A percentile compares a stretch with the other conserved stretches of the same genome.
Conservation (phyloP, 2,329 filamentous ascomycete genomes). For the Claviceps maximensis region DNA sequence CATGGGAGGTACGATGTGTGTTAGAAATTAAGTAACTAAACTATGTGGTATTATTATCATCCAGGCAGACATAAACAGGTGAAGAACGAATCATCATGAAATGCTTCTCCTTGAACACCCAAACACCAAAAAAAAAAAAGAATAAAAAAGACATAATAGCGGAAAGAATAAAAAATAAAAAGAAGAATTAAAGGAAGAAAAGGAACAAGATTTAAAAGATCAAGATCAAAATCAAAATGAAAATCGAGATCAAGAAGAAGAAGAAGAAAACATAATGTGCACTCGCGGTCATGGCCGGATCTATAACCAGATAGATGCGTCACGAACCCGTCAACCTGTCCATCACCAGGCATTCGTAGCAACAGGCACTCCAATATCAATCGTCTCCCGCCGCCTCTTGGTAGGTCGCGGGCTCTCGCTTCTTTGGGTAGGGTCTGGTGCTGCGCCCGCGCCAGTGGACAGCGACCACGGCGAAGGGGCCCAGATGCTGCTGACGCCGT, state of each 20-base stretch:
- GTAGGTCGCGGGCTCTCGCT: slow-evolving; percentile 22
- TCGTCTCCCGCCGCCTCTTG: slow-evolving; percentile 23
- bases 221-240: not conserved
- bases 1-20: too few relatives aligned
- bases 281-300: not conserved
- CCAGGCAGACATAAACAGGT: not conserved
- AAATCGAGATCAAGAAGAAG: not conserved
- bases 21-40: not conserved
- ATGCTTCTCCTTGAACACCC: not conserved
- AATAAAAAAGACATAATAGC: too few relatives aligned
- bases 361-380: slow-evolving; percentile 20
- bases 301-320: too few relatives aligned
- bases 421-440: slow-evolving; percentile 14
- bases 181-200: not conserved
- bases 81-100: not conserved
- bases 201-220: not conserved
- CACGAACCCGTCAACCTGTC: not conserved
- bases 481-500: slow-evolving; percentile 22
- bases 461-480: slow-evolving; percentile 22
- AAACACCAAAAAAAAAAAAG: not conserved
- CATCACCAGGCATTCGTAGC: slow-evolving; percentile 20
- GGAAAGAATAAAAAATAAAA: not conserved
- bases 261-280: not conserved
- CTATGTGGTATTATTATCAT: not conserved
- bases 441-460: slow-evolving; percentile 16